Evolutionary conservation across 2,329 filamentous ascomycete species (phyloP).

Genomic region (Talaromyces sp.): DNA sequence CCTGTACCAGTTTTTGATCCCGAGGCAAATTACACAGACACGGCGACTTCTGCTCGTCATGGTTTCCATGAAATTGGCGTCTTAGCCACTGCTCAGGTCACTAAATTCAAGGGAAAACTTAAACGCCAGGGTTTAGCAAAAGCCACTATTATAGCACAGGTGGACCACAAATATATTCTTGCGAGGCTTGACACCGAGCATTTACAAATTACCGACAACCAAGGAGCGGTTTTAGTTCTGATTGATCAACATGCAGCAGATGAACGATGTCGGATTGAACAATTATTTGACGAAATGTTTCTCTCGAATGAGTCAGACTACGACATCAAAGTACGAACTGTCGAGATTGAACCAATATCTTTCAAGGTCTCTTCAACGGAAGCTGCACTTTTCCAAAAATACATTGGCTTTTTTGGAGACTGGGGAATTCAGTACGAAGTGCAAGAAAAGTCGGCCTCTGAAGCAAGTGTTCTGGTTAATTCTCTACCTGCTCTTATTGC

Average conservation of each 20-base stretch:
- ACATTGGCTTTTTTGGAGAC: conserved; percentile 60
- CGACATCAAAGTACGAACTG: conserved; percentile 24
- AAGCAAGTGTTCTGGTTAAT: conserved; percentile 51
- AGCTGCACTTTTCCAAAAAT: conserved; percentile 56
- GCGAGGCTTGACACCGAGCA: conserved; percentile 54
- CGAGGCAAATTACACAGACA: conserved; percentile 21
- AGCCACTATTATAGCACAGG: conserved; percentile 74
- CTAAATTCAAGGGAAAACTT: conserved; percentile 48
- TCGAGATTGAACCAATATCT: conserved; percentile 50
- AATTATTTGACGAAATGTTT: conserved; percentile 64
- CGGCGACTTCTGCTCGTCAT: conserved; percentile 15
- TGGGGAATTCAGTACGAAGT: conserved; percentile 77
- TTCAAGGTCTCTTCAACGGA: conserved; percentile 70
- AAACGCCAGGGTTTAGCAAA: conserved; percentile 63
- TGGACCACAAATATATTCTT: conserved; percentile 89
- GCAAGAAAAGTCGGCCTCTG: conserved; percentile 11
- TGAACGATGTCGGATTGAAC: conserved; percentile 80
- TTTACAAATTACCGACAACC: neutral
- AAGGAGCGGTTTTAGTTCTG: conserved; percentile 61
- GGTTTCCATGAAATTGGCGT: conserved; percentile 27
- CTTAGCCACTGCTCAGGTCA: conserved; percentile 27
- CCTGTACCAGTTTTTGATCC: conserved; percentile 43
- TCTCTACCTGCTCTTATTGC: conserved; percentile 71
- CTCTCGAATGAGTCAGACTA: conserved; percentile 7
- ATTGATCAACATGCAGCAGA: conserved; percentile 96